Evolutionary conservation across 345 rosid species (phyloP).

Genomic region (Hibiscus tridactylites): DNA sequence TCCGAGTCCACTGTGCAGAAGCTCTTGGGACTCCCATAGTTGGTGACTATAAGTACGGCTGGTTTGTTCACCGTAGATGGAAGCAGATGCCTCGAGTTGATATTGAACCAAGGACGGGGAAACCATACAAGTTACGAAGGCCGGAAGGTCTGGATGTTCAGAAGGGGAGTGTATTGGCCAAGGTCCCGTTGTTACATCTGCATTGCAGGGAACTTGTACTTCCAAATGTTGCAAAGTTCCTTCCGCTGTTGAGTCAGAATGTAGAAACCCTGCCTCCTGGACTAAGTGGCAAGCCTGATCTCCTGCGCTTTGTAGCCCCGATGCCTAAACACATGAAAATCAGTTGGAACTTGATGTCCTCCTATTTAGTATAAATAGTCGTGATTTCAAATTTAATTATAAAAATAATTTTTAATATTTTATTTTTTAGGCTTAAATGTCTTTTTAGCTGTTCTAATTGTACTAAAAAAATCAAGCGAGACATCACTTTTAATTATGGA

Average conservation of each 20-base stretch:
- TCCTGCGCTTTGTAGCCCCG: slow-evolving; percentile 64
- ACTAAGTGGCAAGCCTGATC: slow-evolving; percentile 35
- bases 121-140: slow-evolving; percentile 69
- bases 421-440: no score
- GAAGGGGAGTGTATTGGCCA: slow-evolving; percentile 88
- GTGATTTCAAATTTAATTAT: not conserved
- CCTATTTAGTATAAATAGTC: slow-evolving; percentile 48
- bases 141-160: slow-evolving; percentile 79
- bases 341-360: slow-evolving; percentile 94
- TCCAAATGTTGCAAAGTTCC: slow-evolving; percentile 73
- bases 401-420: no score
- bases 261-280: slow-evolving; percentile 17
- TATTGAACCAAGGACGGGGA: slow-evolving; percentile 58
- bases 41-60: slow-evolving; percentile 86
- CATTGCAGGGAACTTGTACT: slow-evolving; percentile 79
- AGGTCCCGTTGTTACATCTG: slow-evolving; percentile 82
- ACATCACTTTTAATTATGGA: no score
- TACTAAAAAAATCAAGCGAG: no score
- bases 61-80: slow-evolving; percentile 86
- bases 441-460: no score
- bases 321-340: slow-evolving; percentile 92
- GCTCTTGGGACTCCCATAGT: slow-evolving; percentile 92
- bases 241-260: slow-evolving; percentile 29
- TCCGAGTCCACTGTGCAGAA: slow-evolving; percentile 92
- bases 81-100: slow-evolving; percentile 70